phyloP scores from a whole-genome alignment of 2,329 filamentous ascomycete species.

The Penicillium sp. region DNA sequence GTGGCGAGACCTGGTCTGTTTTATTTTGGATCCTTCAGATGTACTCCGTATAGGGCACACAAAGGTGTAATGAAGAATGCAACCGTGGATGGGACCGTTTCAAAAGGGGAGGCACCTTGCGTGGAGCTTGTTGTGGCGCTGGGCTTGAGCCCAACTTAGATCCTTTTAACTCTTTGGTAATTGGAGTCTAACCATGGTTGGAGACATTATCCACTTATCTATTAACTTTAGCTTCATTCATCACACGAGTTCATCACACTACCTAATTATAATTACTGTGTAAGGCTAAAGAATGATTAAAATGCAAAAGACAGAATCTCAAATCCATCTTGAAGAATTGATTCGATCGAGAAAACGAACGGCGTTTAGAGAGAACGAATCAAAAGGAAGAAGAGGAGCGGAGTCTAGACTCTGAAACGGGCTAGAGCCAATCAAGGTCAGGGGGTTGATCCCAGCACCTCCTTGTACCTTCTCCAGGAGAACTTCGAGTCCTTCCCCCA shows the following conservation, averaged over 20 bases:
- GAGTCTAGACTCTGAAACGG: constrained; percentile 24
- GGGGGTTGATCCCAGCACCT: constrained; percentile 6
- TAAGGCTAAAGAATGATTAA: neutral
- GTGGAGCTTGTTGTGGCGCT: neutral
- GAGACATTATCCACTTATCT: neutral
- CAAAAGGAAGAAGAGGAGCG: neutral
- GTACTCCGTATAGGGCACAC: neutral
- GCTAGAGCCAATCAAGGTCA: constrained; percentile 20
- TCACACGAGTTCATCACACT: neutral
- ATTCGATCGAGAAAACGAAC: neutral
- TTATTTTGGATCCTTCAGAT: neutral
- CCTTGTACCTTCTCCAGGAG: constrained; percentile 1
- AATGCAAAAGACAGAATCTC: neutral
- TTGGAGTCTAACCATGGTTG: neutral
- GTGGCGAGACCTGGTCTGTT: neutral
- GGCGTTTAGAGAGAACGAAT: neutral
- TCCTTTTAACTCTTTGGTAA: neutral
- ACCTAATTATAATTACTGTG: too few species aligned
- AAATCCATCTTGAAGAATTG: neutral
- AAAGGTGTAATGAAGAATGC: neutral
- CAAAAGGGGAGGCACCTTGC: neutral
- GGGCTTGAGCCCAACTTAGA: neutral
- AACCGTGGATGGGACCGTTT: neutral
- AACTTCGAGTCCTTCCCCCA: constrained; percentile 10
- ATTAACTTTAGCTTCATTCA: neutral